Evolutionary conservation across 768 basidiomycete species (phyloP).

Genomic region (Xerocomellus dryophilus): DNA sequence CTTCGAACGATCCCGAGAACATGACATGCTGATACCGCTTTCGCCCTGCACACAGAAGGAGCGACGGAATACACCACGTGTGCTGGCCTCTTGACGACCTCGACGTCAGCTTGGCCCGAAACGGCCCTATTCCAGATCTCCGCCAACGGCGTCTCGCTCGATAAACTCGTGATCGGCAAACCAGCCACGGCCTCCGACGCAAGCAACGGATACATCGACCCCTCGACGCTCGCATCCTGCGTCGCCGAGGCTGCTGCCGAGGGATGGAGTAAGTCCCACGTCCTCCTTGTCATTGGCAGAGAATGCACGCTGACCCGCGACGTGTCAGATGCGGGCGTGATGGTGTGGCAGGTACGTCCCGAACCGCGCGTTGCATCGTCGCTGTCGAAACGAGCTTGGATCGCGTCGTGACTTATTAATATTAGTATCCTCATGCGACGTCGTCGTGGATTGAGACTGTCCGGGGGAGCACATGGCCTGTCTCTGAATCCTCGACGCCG

Average conservation of each 20-base stretch:
- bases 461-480: slow-evolving; percentile 37
- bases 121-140: slow-evolving; percentile 55
- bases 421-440: slow-evolving; percentile 37
- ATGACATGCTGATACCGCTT: background rate
- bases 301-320: background rate
- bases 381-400: too few relatives aligned
- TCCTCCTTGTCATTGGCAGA: background rate
- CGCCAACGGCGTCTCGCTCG: slow-evolving; percentile 41
- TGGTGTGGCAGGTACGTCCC: slow-evolving; percentile 41
- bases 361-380: too few relatives aligned
- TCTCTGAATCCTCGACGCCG: background rate
- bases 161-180: slow-evolving; percentile 59
- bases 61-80: slow-evolving; percentile 63
- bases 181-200: slow-evolving; percentile 43
- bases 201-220: slow-evolving; percentile 54
- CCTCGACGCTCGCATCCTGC: slow-evolving; percentile 56
- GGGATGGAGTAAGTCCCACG: slow-evolving; percentile 60
- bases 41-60: slow-evolving; percentile 57
- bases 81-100: slow-evolving; percentile 51
- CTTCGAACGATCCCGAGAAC: background rate
- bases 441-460: slow-evolving; percentile 41
- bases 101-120: slow-evolving; percentile 59
- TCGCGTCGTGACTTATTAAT: too few relatives aligned
- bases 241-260: slow-evolving; percentile 54
- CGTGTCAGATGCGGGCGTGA: slow-evolving; percentile 36